Percentiles rank a stretch among this genome's conserved stretches.
Evolutionary conservation across 495 filamentous ascomycete genomes (phyloP).

Genomic region (Penicillium manginii): DNA sequence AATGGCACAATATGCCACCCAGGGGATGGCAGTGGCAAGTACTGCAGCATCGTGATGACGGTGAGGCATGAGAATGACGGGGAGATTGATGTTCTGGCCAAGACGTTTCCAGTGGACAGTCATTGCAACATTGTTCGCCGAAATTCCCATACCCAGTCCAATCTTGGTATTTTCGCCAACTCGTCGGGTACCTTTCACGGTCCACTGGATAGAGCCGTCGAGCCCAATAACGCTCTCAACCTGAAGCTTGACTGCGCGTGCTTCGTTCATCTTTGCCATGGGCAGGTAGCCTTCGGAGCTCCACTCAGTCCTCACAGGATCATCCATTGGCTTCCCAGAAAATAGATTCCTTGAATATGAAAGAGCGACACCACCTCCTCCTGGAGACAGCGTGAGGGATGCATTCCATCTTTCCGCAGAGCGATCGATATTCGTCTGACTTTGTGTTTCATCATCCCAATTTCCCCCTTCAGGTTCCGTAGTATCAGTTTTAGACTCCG

Average conservation of each 20-base stretch:
- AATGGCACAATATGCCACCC: slow-evolving; percentile 51
- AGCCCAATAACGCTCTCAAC: slow-evolving; percentile 25
- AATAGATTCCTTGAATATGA: slow-evolving; percentile 49
- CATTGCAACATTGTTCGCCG: slow-evolving; percentile 40
- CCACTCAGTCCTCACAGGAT: slow-evolving; percentile 43
- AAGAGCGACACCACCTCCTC: slow-evolving; percentile 31
- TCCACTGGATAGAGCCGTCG: slow-evolving; percentile 38
- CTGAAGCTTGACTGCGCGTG: slow-evolving; percentile 42
- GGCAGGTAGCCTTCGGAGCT: slow-evolving; percentile 46
- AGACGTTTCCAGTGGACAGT: slow-evolving; percentile 47
- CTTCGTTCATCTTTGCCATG: slow-evolving; percentile 32
- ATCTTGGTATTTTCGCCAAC: slow-evolving; percentile 45
- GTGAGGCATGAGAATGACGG: slow-evolving; percentile 42
- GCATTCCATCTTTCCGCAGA: slow-evolving; percentile 42
- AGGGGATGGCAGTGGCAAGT: slow-evolving; percentile 49
- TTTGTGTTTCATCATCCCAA: slow-evolving; percentile 22
- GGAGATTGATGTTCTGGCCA: slow-evolving; percentile 45
- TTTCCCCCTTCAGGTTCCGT: slow-evolving; percentile 30
- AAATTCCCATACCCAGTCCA: slow-evolving; percentile 44
- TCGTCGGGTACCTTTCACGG: slow-evolving; percentile 40
- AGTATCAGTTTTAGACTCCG: slow-evolving; percentile 13
- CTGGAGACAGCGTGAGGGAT: slow-evolving; percentile 31
- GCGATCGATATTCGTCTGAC: slow-evolving; percentile 24
- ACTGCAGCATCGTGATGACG: slow-evolving; percentile 40
- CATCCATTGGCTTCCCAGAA: slow-evolving; percentile 38